These are phyloP conservation scores for Aspergillus sp. DNA, from an alignment of 2,329 filamentous ascomycete genomes.

Conservation along the genomic window DNA sequence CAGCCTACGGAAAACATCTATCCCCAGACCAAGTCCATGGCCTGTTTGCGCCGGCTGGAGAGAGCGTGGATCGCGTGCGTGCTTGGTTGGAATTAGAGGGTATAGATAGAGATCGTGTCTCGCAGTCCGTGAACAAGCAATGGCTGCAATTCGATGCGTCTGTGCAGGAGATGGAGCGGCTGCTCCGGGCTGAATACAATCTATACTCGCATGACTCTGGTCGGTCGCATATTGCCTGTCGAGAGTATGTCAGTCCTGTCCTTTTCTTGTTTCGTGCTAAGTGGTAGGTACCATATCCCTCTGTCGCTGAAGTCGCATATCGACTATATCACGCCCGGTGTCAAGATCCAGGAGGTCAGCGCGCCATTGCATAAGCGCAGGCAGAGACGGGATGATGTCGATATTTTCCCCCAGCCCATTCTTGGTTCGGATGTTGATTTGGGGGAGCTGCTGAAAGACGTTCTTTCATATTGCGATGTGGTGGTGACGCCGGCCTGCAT, in stretches of 20 bases:
- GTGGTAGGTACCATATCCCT: constrained; percentile 50
- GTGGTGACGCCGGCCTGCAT: constrained; percentile 46
- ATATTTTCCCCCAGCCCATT: not conserved
- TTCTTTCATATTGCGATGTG: constrained; percentile 27
- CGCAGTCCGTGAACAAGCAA: constrained; percentile 51
- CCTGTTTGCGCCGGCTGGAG: constrained; percentile 42
- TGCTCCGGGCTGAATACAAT: constrained; percentile 56
- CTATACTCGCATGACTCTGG: constrained; percentile 46
- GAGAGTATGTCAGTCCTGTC: constrained; percentile 33
- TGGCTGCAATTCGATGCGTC: constrained; percentile 59
- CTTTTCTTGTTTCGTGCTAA: too few species aligned
- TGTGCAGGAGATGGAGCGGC: constrained; percentile 53
- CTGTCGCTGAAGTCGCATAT: constrained; percentile 49
- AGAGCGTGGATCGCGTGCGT: constrained; percentile 52
- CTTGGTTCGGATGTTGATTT: not conserved
- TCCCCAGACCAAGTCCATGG: constrained; percentile 44
- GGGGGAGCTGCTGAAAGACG: not conserved
- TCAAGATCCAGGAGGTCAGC: constrained; percentile 28
- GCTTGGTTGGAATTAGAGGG: constrained; percentile 57
- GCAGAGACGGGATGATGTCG: not conserved
- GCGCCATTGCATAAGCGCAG: not conserved
- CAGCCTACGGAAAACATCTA: constrained; percentile 46
- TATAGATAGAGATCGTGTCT: constrained; percentile 49
- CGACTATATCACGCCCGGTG: constrained; percentile 56
- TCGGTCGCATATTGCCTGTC: constrained; percentile 33